phyloP scores from a whole-genome alignment of 345 rosid species.

The Syzygium oleosum region DNA sequence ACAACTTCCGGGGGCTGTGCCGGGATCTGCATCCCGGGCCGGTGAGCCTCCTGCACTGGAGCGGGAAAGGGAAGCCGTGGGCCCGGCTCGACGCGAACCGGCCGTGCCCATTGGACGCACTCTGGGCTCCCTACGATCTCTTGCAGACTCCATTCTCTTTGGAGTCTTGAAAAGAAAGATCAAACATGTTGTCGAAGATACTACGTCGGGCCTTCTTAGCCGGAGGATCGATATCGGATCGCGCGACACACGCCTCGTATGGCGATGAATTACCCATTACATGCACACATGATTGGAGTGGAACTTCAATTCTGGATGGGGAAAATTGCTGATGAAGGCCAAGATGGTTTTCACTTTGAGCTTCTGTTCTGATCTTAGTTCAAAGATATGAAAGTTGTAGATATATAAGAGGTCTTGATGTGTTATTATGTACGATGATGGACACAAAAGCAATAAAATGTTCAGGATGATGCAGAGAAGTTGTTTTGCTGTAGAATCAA shows the following conservation, averaged over 20 bases:
- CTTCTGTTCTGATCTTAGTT: neutral
- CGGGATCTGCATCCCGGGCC: neutral
- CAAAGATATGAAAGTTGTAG: neutral
- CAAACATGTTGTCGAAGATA: neutral
- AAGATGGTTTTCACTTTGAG: neutral
- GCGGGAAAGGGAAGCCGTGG: neutral
- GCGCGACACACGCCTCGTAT: neutral
- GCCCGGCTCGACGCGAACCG: neutral
- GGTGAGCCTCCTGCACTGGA: neutral
- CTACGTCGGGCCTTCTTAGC: neutral
- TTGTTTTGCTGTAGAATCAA: neutral
- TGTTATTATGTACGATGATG: neutral
- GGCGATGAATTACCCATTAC: neutral
- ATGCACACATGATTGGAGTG: constrained; percentile 25
- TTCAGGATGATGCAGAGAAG: neutral
- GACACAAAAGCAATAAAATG: neutral
- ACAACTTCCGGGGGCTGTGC: neutral
- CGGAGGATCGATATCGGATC: neutral
- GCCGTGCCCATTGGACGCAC: neutral
- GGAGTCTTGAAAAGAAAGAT: neutral
- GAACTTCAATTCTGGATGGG: neutral
- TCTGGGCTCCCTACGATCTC: neutral
- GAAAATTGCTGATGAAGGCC: neutral
- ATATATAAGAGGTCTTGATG: neutral
- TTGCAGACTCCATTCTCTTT: neutral